Conservation (phyloP, 2,329 filamentous ascomycete genomes). For the Blastomyces gilchristii region DNA sequence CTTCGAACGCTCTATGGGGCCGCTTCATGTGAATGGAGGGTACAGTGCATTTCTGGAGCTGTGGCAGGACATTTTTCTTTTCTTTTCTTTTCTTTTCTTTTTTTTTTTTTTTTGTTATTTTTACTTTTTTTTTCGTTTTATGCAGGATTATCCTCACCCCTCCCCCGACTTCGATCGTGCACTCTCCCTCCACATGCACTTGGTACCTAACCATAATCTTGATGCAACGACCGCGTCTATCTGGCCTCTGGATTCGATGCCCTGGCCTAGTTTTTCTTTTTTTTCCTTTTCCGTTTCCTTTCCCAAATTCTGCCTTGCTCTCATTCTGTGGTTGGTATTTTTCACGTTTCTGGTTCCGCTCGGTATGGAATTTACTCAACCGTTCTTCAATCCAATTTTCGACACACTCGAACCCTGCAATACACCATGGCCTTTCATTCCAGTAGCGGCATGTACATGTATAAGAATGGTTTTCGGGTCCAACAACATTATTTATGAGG, state of each 20-base stretch:
- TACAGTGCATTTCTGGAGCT: neutral
- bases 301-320: conserved; percentile 8
- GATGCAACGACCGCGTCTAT: conserved; percentile 8
- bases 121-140: neutral
- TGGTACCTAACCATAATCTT: conserved; percentile 7
- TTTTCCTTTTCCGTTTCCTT: neutral
- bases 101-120: neutral
- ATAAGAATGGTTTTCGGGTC: neutral
- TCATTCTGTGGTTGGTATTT: conserved; percentile 6
- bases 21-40: neutral
- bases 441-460: neutral
- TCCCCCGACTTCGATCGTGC: neutral
- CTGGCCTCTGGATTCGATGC: conserved; percentile 11
- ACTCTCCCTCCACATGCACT: neutral
- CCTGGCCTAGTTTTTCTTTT: conserved; percentile 3
- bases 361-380: neutral
- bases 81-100: conserved; percentile 1
- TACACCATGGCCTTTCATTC: conserved; percentile 6
- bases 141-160: neutral
- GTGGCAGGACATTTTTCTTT: conserved; percentile 2
- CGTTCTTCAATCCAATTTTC: conserved; percentile 7
- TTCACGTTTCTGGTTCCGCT: conserved; percentile 1
- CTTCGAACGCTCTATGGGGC: neutral
- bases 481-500: neutral
- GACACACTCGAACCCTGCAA: conserved; percentile 1